Percentiles rank a stretch among this genome's conserved stretches.
These are phyloP conservation scores for Blepharisma stoltei DNA, from an alignment of 73 alveolate genomes.

Conservation along the genomic window DNA sequence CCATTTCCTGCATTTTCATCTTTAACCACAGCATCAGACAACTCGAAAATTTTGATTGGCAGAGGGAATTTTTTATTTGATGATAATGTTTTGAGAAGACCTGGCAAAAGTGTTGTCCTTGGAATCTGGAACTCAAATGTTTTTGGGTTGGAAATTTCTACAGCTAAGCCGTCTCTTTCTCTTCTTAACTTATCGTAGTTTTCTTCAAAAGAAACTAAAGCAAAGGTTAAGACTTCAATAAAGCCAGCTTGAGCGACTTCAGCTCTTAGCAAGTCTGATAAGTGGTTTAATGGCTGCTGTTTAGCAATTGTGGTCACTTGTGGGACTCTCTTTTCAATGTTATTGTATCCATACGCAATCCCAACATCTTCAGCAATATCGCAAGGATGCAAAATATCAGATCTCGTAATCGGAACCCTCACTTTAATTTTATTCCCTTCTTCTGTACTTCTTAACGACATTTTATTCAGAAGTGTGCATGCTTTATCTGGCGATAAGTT, in stretches of 20 bases:
- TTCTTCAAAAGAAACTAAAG: constrained; percentile 75
- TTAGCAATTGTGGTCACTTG: constrained; percentile 80
- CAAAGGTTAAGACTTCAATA: constrained; percentile 95
- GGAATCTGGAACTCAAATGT: constrained; percentile 81
- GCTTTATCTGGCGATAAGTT: neutral
- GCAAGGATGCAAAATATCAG: constrained; percentile 92
- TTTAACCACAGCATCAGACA: constrained; percentile 81
- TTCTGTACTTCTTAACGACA: constrained; percentile 60
- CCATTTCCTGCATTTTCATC: constrained; percentile 75
- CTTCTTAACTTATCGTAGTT: constrained; percentile 62
- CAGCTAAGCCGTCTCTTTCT: constrained; percentile 60
- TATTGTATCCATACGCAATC: constrained; percentile 93
- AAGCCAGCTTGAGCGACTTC: constrained; percentile 95
- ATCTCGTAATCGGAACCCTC: constrained; percentile 76
- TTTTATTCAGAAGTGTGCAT: constrained; percentile 41
- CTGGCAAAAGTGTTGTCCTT: constrained; percentile 96
- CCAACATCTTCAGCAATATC: constrained; percentile 93
- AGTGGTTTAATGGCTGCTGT: constrained; percentile 73
- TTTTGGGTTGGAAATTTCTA: constrained; percentile 66
- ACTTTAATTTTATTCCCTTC: constrained; percentile 51
- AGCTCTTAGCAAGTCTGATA: constrained; percentile 92
- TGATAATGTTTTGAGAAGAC: constrained; percentile 86
- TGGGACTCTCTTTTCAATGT: constrained; percentile 66
- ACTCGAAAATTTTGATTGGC: constrained; percentile 89
- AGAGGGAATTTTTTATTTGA: constrained; percentile 71